Evolutionary conservation across 192 early-diverging fungal genomes (phyloP), one percentile per base, ranked within the genome.

Genomic region (Thamnidium elegans): DNA sequence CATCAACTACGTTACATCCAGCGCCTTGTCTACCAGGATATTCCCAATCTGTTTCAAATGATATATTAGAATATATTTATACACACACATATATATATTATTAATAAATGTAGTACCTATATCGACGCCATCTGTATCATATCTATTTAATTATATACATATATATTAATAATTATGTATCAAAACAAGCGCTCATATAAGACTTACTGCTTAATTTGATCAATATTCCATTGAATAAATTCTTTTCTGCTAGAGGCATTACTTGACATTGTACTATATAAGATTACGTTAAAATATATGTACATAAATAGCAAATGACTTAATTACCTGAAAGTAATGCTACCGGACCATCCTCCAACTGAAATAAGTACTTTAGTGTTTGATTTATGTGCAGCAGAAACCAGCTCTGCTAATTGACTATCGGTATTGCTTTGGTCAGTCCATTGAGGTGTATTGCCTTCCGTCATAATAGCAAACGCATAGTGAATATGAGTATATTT

Each of bases 341-440:
- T 83, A 1, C 89, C 89, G 13, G 82, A 80, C 89, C 89, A 90
- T 0, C 89, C 89, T 58, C 89, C 89, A 31, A 89, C 61, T 4
- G 87, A 88, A 11, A 89, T 72, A 6, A 86, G 73, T 0, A 83
- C 79, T 64, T 87, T 88, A 52, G 78, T 64, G 17, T 68, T 66
- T 17, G 74, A 73, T 2, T 70, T 70, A 54, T 83, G 71, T 1
- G 83, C 77, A 58, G 56, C 65, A 3, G 53, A 59, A 7, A 82
- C 78, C 52, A 86, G 76, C 8, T 75, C 66, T 44, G 71, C 64
- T 15, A 86, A 59, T 26, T 74, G 72, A 5, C 50, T 23, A n/a
- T 71, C 69, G 15, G 61, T 58, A 43, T 69, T 67, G 44, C 71
- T 11, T 45, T 60, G 39, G 46, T 73, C 71, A 17, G 65, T 66